Evolutionary conservation across 1,139 yeast species (phyloP).

Genomic region (Diutina scorzettiae): DNA sequence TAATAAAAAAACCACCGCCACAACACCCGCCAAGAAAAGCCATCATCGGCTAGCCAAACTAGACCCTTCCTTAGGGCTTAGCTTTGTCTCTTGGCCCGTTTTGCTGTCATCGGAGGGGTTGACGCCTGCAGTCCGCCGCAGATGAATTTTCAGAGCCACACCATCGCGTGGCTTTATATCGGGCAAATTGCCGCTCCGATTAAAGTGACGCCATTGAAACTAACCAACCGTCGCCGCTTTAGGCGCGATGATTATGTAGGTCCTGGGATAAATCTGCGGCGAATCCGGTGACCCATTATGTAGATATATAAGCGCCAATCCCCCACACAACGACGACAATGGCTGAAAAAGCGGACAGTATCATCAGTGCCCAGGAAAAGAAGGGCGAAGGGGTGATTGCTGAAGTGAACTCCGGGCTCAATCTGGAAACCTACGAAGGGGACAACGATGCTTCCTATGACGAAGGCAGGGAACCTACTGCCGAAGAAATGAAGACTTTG

Average conservation of each 20-base stretch:
- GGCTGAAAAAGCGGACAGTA: neutral
- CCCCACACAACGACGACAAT: neutral
- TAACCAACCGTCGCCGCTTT: too few relatives aligned
- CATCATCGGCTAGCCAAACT: too few relatives aligned
- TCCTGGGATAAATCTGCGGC: too few relatives aligned
- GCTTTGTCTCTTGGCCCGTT: too few relatives aligned
- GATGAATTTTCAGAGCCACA: neutral
- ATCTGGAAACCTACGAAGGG: neutral
- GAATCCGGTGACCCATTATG: neutral
- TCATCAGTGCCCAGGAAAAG: neutral
- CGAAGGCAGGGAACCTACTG: constrained; percentile 18
- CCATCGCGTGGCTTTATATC: neutral
- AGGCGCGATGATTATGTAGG: too few relatives aligned
- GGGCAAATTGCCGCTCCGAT: too few relatives aligned
- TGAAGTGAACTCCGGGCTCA: neutral
- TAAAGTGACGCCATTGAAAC: too few relatives aligned
- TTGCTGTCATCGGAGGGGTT: too few relatives aligned
- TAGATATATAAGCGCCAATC: neutral
- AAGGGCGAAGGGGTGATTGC: neutral
- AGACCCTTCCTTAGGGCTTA: too few relatives aligned
- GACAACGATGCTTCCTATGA: neutral
- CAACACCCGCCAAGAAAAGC: too few relatives aligned
- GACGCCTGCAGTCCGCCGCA: too few relatives aligned
- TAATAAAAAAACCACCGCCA: too few relatives aligned
- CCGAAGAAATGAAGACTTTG: constrained; percentile 26